Evolutionary conservation across 1,284 basidiomycete genomes (phyloP).

Genomic region (Trametes versicolor): DNA sequence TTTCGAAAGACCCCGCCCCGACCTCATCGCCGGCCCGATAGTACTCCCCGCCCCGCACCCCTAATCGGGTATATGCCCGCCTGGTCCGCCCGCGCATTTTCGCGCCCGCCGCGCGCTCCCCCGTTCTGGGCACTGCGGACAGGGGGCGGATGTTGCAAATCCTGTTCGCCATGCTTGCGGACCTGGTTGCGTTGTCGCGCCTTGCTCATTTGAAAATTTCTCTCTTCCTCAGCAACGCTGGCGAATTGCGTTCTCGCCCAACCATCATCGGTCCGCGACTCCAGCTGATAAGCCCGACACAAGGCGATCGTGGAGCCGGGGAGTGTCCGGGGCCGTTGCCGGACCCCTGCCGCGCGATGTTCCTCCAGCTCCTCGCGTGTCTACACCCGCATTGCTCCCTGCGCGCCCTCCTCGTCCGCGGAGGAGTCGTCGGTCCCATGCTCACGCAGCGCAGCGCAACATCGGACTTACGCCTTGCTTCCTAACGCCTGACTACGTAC

Average conservation of each 20-base stretch:
- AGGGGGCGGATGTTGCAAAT: background rate
- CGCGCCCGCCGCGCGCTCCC: slow-evolving; percentile 4
- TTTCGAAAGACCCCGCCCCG: slow-evolving; percentile 14
- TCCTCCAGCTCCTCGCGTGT: slow-evolving; percentile 11
- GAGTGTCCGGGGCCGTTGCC: slow-evolving; percentile 13
- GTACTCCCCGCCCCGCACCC: slow-evolving; percentile 9
- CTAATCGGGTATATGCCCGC: background rate
- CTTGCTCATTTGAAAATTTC: slow-evolving; percentile 20
- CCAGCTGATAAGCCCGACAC: slow-evolving; percentile 23
- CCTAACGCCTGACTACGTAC: slow-evolving; percentile 13
- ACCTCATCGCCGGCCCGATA: slow-evolving; percentile 16
- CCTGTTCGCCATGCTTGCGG: background rate
- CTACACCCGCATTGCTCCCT: background rate
- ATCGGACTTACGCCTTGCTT: background rate
- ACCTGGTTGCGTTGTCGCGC: background rate
- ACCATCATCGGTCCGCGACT: slow-evolving; percentile 19
- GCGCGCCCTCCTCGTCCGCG: background rate
- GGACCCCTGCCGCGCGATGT: slow-evolving; percentile 19
- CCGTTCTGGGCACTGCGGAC: background rate
- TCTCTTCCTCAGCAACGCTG: slow-evolving; percentile 14
- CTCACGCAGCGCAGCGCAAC: slow-evolving; percentile 10
- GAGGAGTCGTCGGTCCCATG: background rate
- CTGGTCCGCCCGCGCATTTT: background rate
- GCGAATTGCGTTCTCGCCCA: slow-evolving; percentile 15
- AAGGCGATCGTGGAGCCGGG: slow-evolving; percentile 17